Evolutionary conservation across 2,329 filamentous ascomycete species (phyloP).

Genomic region (Penicillium thymicola): DNA sequence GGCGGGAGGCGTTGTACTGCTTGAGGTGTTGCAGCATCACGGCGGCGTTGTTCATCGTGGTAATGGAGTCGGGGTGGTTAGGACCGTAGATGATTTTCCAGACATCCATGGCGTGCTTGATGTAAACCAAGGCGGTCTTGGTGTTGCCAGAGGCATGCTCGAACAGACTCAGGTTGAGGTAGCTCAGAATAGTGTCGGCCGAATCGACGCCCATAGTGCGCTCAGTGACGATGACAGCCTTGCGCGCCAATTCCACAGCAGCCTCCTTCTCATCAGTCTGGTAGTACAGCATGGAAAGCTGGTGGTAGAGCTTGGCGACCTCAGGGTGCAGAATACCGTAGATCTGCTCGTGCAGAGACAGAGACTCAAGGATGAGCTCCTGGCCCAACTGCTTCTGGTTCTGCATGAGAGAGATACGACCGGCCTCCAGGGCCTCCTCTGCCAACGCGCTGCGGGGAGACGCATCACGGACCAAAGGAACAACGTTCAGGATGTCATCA

Average conservation of each 20-base stretch:
- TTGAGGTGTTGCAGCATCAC: constrained; percentile 98
- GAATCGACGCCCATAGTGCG: constrained; percentile 91
- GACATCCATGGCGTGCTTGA: constrained; percentile 86
- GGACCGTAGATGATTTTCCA: constrained; percentile 97
- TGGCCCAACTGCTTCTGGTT: constrained; percentile 94
- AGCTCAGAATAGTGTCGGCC: constrained; percentile 88
- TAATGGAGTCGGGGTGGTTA: constrained; percentile 95
- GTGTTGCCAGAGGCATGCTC: constrained; percentile 91
- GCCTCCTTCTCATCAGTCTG: constrained; percentile 97
- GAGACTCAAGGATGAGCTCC: constrained; percentile 89
- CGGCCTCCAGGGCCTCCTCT: constrained; percentile 93
- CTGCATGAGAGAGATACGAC: constrained; percentile 92
- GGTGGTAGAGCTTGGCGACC: constrained; percentile 92
- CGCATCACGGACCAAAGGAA: constrained; percentile 94
- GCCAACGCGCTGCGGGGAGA: constrained; percentile 85
- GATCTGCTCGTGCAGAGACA: constrained; percentile 96
- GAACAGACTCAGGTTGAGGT: constrained; percentile 92
- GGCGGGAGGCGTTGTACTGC: constrained; percentile 86
- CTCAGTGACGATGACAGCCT: constrained; percentile 94
- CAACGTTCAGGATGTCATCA: constrained; percentile 86
- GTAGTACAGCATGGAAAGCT: constrained; percentile 92
- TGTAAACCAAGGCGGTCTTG: constrained; percentile 78
- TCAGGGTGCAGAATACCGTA: constrained; percentile 97
- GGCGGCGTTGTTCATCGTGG: constrained; percentile 96
- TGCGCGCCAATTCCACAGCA: constrained; percentile 90